phyloP scores from a whole-genome alignment of 2,329 filamentous ascomycete genomes.

The Colletotrichum euphorbiae region DNA sequence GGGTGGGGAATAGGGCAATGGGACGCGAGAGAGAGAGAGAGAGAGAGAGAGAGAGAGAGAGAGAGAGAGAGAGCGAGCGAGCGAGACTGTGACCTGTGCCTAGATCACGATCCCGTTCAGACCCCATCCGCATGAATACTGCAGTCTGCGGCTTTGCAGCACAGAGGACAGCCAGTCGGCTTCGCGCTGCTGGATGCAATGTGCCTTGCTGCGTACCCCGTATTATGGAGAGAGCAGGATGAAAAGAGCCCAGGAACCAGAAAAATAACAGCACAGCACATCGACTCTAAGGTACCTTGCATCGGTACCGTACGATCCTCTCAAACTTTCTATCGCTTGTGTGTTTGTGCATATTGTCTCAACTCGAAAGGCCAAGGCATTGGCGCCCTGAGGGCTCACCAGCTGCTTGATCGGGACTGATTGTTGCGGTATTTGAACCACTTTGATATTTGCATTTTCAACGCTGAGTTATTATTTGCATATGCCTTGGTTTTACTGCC shows the following conservation, averaged over 20 bases:
- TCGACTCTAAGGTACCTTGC: slow-evolving; percentile 17
- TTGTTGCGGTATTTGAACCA: slow-evolving; percentile 21
- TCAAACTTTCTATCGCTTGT: slow-evolving; percentile 2
- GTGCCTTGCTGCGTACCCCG: slow-evolving; percentile 31
- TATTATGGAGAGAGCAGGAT: slow-evolving; percentile 4
- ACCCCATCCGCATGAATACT: slow-evolving; percentile 38
- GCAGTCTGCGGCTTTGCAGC: slow-evolving; percentile 24
- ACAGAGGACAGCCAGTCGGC: slow-evolving; percentile 26
- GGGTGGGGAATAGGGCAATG: slow-evolving; percentile 11
- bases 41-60: too few species aligned
- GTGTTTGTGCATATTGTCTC: background rate
- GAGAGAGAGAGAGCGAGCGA: too few species aligned
- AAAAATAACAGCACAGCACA: slow-evolving; percentile 12
- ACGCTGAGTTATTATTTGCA: background rate
- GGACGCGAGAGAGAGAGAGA: background rate
- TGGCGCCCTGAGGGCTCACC: background rate
- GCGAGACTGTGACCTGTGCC: background rate
- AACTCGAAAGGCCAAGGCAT: slow-evolving; percentile 7
- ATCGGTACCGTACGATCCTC: slow-evolving; percentile 10
- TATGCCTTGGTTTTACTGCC: slow-evolving; percentile 15
- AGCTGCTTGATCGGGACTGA: slow-evolving; percentile 33
- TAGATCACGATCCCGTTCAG: slow-evolving; percentile 16
- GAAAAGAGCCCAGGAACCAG: background rate
- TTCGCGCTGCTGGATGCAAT: slow-evolving; percentile 24
- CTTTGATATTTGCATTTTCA: slow-evolving; percentile 12